Evolutionary conservation across 2,329 filamentous ascomycete species (phyloP).

Genomic region (Claviceps lovelessii): DNA sequence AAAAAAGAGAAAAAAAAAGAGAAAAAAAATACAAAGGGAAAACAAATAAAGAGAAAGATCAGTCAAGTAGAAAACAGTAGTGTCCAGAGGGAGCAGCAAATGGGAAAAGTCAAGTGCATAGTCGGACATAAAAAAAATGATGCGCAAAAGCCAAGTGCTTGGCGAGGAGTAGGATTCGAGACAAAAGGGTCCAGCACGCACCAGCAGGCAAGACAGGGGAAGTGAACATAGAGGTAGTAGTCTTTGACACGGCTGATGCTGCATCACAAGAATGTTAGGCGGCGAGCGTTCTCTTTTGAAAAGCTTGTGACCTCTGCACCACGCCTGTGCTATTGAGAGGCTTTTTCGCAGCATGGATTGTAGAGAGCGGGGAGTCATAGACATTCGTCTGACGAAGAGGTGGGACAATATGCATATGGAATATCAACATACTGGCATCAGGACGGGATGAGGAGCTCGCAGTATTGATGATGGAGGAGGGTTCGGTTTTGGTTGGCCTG

Average conservation of each 20-base stretch:
- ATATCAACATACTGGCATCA: constrained; percentile 18
- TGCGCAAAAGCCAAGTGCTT: not conserved
- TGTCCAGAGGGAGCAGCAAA: not conserved
- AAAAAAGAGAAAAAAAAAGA: not conserved
- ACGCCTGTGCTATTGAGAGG: not conserved
- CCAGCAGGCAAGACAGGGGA: constrained; percentile 3
- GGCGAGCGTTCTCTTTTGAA: not conserved
- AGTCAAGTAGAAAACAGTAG: not conserved
- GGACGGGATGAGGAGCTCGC: constrained; percentile 5
- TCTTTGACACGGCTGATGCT: not conserved
- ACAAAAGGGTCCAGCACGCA: not conserved
- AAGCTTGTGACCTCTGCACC: not conserved
- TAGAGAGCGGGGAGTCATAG: not conserved
- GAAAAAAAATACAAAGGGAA: not conserved
- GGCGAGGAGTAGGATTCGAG: not conserved
- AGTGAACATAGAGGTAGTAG: not conserved
- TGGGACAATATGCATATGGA: not conserved
- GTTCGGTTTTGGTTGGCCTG: constrained; percentile 12
- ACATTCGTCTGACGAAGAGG: not conserved
- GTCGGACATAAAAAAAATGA: not conserved
- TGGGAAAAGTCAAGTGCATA: not conserved
- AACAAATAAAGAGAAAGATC: not conserved
- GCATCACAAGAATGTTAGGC: not conserved
- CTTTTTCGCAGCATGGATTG: not conserved
- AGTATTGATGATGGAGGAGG: constrained; percentile 5